Conservation (phyloP, 2,329 filamentous ascomycete genomes). For the Chaetomiaceae sp. region DNA sequence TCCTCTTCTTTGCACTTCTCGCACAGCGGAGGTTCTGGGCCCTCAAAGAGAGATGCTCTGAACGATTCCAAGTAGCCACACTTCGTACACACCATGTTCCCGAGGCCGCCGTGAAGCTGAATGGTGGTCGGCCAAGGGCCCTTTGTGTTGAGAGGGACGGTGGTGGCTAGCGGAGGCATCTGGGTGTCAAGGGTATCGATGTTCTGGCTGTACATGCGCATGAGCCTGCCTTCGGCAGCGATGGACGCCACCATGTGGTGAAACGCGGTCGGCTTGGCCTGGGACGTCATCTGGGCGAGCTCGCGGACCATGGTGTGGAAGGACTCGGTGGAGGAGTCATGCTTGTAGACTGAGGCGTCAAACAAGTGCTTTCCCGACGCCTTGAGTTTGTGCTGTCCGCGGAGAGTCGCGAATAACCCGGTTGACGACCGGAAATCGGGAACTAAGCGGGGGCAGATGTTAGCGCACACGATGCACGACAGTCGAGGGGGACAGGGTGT, state of each 20-base stretch:
- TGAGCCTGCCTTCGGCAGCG: constrained; percentile 75
- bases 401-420: constrained; percentile 80
- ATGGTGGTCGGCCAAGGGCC: constrained; percentile 91
- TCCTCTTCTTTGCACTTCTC: constrained; percentile 68
- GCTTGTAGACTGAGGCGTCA: constrained; percentile 94
- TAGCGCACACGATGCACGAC: constrained; percentile 9
- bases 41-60: constrained; percentile 71
- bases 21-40: constrained; percentile 77
- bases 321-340: constrained; percentile 77
- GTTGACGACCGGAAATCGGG: constrained; percentile 92
- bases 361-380: constrained; percentile 93
- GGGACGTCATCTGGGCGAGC: constrained; percentile 70
- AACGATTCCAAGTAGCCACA: constrained; percentile 74
- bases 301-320: constrained; percentile 97
- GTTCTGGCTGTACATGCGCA: constrained; percentile 93
- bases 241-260: constrained; percentile 91
- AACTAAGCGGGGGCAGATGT: constrained; percentile 50
- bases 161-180: constrained; percentile 71
- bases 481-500: no score
- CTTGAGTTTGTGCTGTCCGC: constrained; percentile 83
- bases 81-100: constrained; percentile 96
- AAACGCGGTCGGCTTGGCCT: constrained; percentile 77
- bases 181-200: constrained; percentile 91
- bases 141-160: constrained; percentile 72
- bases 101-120: constrained; percentile 86